Evolutionary conservation across 2,329 filamentous ascomycete species (phyloP).

Genomic region (Cladosporium colombiae): DNA sequence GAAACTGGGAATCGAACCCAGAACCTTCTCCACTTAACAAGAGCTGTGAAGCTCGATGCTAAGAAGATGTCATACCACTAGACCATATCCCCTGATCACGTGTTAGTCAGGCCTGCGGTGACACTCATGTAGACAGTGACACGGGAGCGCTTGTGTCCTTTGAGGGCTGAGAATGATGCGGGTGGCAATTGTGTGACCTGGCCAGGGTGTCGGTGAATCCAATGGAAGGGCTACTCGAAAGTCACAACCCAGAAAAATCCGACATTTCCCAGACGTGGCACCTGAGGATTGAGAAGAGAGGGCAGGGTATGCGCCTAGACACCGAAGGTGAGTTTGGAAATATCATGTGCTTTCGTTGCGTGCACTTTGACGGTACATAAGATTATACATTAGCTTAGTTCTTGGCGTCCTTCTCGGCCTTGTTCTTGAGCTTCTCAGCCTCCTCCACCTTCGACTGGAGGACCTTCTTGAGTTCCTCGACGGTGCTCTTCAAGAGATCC

Average conservation of each 20-base stretch:
- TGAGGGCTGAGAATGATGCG: too few species aligned
- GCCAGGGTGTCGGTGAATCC: too few species aligned
- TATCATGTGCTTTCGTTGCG: not conserved
- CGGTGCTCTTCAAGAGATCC: constrained; percentile 67
- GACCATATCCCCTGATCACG: not conserved
- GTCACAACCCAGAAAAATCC: too few species aligned
- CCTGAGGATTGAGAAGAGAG: not conserved
- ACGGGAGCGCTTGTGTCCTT: too few species aligned
- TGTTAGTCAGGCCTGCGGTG: not conserved
- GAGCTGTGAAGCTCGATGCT: not conserved
- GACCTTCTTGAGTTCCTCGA: constrained; percentile 66
- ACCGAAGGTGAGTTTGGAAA: not conserved
- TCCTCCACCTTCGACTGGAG: constrained; percentile 61
- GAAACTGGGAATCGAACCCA: not conserved
- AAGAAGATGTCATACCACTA: not conserved
- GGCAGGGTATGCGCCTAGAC: not conserved
- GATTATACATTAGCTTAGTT: constrained; percentile 14
- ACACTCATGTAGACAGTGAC: not conserved
- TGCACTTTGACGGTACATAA: not conserved
- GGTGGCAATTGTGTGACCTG: too few species aligned
- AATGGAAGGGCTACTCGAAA: too few species aligned
- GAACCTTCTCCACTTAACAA: too few species aligned
- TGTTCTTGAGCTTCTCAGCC: constrained; percentile 60
- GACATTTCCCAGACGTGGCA: not conserved
- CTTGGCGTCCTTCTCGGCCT: constrained; percentile 22